Base-by-base conservation (phyloP, 179 eudicot species). In the Gypsophila paniculata region DNA sequence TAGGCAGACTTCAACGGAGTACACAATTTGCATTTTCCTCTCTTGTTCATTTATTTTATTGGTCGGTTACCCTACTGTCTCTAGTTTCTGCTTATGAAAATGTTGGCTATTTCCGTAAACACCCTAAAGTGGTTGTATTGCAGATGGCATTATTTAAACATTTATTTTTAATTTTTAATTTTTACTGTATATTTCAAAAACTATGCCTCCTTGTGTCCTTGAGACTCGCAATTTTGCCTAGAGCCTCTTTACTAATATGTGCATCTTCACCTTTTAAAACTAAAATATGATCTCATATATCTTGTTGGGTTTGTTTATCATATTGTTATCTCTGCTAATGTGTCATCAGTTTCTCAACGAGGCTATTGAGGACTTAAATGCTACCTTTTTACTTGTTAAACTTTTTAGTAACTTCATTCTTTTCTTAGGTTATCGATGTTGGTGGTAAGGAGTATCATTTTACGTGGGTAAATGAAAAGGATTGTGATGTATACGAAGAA, bases 401-500 rank as follows among this genome's bases (percentile, higher is more conserved):
- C 62, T 5, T 25, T 51, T 14, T 48, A 8, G 23, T 61, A 36
- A 64, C 60, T 6, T 48, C 18, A 12, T 46, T 63, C 21, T 68
- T 57, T 71, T 74, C 44, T 60, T 86, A 94, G 99, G 90, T 92
- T 68, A 94, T 94, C 85, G 88, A 86, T 71, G 95, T 94, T 67
- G 97, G 96, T 68, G 93, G 90, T 32, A 92, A 94, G 83, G 85
- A 79, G 79, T 90, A 88, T 71, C 90, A 85, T 75, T 94, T 94
- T 75, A 88, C 95, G 48, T 92, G 97, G 97, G 85, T 97, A 0
- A 84, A 77, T 58, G 99, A 94, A 79, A 71, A 75, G 65, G 88
- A 84, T 17, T 94, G 99, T 78, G 97, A 94, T 75, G 86, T 90
- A 49, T 94, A 94, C 61, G 97, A 94, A 81, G 97, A 94, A 78